A percentile compares a stretch with the other conserved stretches of the same genome.
These are phyloP conservation scores for Picea engelmannii DNA, from an alignment of 83 land plant genomes.

Conservation along the genomic window DNA sequence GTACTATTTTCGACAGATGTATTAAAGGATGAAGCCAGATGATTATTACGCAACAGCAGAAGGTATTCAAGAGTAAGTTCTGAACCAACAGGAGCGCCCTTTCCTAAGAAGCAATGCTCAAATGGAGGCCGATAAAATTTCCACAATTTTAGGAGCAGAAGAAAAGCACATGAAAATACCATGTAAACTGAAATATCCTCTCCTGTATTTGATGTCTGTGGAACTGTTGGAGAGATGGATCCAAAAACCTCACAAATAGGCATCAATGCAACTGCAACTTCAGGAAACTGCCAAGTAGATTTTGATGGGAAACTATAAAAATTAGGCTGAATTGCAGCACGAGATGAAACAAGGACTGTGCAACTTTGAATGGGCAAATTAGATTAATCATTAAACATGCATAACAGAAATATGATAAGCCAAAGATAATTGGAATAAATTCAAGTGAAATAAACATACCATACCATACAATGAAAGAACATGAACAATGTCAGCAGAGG, in stretches of 20 bases:
- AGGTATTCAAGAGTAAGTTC: conserved; percentile 88
- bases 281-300: conserved; percentile 63
- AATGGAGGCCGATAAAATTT: conserved; percentile 88
- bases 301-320: too few species aligned
- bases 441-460: conserved; percentile 40
- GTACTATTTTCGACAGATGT: conserved; percentile 15
- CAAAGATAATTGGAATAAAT: neutral
- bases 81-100: conserved; percentile 74
- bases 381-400: conserved; percentile 2
- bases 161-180: conserved; percentile 82
- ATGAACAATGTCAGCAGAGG: conserved; percentile 74
- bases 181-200: conserved; percentile 74
- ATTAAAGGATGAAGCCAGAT: conserved; percentile 31
- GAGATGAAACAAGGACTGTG: neutral
- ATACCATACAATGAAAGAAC: conserved; percentile 83
- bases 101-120: conserved; percentile 72
- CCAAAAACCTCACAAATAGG: conserved; percentile 96
- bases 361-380: neutral
- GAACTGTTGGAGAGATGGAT: conserved; percentile 58
- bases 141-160: conserved; percentile 79
- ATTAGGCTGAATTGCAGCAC: neutral
- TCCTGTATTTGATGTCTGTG: conserved; percentile 49
- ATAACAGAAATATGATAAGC: neutral
- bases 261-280: conserved; percentile 81
- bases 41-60: conserved; percentile 60